phyloP scores from a whole-genome alignment of 2,329 filamentous ascomycete species.

The Aschersonia sp. region DNA sequence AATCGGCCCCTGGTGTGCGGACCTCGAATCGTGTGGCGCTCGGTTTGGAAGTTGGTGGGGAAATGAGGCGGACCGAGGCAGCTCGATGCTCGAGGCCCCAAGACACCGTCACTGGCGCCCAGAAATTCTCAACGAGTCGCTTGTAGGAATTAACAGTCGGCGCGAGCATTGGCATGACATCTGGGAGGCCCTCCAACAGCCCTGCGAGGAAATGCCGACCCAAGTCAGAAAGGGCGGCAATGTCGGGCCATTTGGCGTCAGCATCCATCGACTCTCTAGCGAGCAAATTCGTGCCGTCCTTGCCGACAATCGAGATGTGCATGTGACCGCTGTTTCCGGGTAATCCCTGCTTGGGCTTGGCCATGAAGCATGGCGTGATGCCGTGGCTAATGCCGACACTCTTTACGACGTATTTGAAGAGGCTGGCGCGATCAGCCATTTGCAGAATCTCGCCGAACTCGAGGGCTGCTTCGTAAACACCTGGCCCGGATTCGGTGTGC shows the following conservation, averaged over 20 bases:
- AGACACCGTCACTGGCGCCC: conserved; percentile 93
- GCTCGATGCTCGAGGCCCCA: conserved; percentile 95
- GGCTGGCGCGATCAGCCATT: conserved; percentile 81
- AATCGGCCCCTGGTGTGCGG: conserved; percentile 84
- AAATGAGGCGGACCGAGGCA: conserved; percentile 78
- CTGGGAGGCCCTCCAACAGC: conserved; percentile 72
- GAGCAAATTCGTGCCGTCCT: conserved; percentile 72
- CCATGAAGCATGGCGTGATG: conserved; percentile 97
- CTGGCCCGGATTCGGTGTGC: conserved; percentile 89
- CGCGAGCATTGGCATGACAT: conserved; percentile 89
- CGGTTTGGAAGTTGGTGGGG: conserved; percentile 70
- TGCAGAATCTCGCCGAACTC: conserved; percentile 76
- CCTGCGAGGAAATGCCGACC: conserved; percentile 90
- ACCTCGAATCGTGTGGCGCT: conserved; percentile 87
- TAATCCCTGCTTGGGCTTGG: conserved; percentile 79
- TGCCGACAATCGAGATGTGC: conserved; percentile 78
- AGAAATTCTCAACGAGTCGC: conserved; percentile 95
- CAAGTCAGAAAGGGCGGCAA: conserved; percentile 69
- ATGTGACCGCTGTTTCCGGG: conserved; percentile 95
- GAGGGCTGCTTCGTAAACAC: conserved; percentile 89
- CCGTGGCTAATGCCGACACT: conserved; percentile 74
- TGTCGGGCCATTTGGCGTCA: conserved; percentile 57
- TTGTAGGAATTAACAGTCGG: conserved; percentile 98
- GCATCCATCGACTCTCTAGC: conserved; percentile 58
- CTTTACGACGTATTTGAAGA: conserved; percentile 95